phyloP scores from a whole-genome alignment of 805 yeast species.

The Candida pini region DNA sequence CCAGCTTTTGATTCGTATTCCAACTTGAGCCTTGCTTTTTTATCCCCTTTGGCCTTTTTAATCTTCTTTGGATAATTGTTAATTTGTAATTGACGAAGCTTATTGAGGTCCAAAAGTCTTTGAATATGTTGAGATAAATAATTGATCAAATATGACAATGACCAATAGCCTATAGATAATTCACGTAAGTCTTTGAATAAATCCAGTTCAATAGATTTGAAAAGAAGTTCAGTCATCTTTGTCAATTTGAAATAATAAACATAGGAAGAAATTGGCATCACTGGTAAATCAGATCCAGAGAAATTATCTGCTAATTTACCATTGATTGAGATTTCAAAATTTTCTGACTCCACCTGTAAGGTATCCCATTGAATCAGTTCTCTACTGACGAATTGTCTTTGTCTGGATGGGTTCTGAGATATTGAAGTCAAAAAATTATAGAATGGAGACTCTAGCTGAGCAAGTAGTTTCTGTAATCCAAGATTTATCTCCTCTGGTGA shows the following conservation, averaged over 20 bases:
- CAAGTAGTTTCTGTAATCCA: slow-evolving; percentile 27
- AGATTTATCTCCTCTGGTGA: slow-evolving; percentile 16
- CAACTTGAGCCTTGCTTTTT: slow-evolving; percentile 16
- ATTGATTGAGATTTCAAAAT: slow-evolving; percentile 45
- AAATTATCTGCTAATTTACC: slow-evolving; percentile 26
- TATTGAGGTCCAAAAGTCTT: slow-evolving; percentile 15
- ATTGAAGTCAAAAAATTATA: slow-evolving; percentile 38
- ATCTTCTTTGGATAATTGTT: slow-evolving; percentile 15
- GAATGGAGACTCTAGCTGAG: slow-evolving; percentile 43
- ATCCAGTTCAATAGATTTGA: slow-evolving; percentile 72
- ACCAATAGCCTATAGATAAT: slow-evolving; percentile 62
- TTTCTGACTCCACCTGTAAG: slow-evolving; percentile 69
- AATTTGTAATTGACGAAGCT: slow-evolving; percentile 17
- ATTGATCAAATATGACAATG: slow-evolving; percentile 36
- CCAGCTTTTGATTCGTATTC: slow-evolving; percentile 18
- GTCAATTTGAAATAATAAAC: slow-evolving; percentile 59
- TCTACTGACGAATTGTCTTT: slow-evolving; percentile 67
- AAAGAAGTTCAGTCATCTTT: slow-evolving; percentile 65
- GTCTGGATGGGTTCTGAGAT: slow-evolving; percentile 72
- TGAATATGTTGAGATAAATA: slow-evolving; percentile 17
- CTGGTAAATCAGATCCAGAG: slow-evolving; percentile 32
- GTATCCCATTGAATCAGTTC: slow-evolving; percentile 65
- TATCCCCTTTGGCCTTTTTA: slow-evolving; percentile 24
- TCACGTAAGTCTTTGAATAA: slow-evolving; percentile 66
- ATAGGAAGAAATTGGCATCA: slow-evolving; percentile 68